Conservation (phyloP, 1,139 yeast genomes). For the Zygosaccharomyces sapae region DNA sequence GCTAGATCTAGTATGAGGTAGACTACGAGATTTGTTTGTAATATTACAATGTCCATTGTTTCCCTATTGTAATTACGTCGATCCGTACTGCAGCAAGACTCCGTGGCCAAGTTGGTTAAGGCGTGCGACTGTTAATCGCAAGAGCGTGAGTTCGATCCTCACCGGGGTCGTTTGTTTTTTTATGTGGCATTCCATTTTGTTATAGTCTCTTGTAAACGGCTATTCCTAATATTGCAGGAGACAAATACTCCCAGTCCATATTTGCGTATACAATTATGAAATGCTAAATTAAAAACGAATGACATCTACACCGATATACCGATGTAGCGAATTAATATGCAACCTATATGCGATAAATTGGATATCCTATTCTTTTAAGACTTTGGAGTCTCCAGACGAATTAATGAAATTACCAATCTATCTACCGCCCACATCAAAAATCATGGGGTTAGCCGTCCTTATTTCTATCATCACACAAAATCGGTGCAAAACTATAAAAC, state of each 20-base stretch:
- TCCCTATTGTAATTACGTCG: too few species aligned
- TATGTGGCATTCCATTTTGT: too few species aligned
- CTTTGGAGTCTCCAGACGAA: too few species aligned
- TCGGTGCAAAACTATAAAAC: background rate
- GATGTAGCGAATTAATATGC: background rate
- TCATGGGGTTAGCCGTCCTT: background rate
- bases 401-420: background rate
- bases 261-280: background rate
- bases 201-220: background rate
- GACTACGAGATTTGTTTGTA: too few species aligned
- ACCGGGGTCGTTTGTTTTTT: constrained; percentile 31
- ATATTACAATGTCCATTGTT: too few species aligned
- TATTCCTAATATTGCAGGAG: background rate
- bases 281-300: constrained; percentile 3
- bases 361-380: background rate
- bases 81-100: constrained; percentile 17
- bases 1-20: too few species aligned
- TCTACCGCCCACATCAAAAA: background rate
- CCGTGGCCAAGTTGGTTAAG: constrained; percentile 40
- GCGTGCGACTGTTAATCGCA: constrained; percentile 40
- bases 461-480: background rate
- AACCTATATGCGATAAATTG: background rate
- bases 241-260: background rate
- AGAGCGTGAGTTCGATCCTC: constrained; percentile 39
- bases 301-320: constrained; percentile 2